phyloP scores from a whole-genome alignment of 148 eudicot species.

The Fagopyrum tataricum region DNA sequence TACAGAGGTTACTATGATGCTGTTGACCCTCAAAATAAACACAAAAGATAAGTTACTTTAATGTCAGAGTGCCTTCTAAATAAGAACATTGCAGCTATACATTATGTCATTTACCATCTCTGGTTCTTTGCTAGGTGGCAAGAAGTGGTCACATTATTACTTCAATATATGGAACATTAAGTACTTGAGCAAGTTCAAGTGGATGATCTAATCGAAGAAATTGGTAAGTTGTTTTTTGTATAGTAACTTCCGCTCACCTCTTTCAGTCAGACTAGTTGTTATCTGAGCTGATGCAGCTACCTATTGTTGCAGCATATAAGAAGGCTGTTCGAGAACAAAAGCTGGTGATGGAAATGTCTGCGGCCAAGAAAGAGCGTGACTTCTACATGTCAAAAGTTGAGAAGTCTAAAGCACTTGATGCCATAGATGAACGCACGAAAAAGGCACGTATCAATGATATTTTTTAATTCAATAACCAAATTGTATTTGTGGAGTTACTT shows the following conservation, averaged over 20 bases:
- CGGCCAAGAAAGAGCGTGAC: conserved; percentile 76
- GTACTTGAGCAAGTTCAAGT: conserved; percentile 90
- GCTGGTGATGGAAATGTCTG: conserved; percentile 66
- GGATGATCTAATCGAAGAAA: conserved; percentile 87
- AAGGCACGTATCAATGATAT: conserved; percentile 40
- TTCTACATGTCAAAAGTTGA: conserved; percentile 80
- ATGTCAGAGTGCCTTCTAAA: not conserved
- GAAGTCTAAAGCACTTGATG: conserved; percentile 50
- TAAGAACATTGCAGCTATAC: not conserved
- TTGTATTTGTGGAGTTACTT: too few species aligned
- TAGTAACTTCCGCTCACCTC: conserved; percentile 1
- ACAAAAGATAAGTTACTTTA: not conserved
- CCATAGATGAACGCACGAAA: conserved; percentile 66
- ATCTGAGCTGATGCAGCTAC: conserved; percentile 7
- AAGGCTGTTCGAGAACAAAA: conserved; percentile 73
- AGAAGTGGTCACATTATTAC: conserved; percentile 68
- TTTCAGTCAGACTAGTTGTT: conserved; percentile 1
- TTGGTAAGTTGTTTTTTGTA: conserved; percentile 29
- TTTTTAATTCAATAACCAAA: not conserved
- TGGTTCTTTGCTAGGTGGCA: conserved; percentile 62
- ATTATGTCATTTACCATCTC: not conserved
- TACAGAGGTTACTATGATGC: not conserved
- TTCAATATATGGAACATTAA: conserved; percentile 89
- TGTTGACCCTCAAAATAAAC: not conserved
- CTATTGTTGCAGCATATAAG: conserved; percentile 52